Conservation (phyloP, 805 yeast genomes). For the Wickerhamiella parazyma region DNA sequence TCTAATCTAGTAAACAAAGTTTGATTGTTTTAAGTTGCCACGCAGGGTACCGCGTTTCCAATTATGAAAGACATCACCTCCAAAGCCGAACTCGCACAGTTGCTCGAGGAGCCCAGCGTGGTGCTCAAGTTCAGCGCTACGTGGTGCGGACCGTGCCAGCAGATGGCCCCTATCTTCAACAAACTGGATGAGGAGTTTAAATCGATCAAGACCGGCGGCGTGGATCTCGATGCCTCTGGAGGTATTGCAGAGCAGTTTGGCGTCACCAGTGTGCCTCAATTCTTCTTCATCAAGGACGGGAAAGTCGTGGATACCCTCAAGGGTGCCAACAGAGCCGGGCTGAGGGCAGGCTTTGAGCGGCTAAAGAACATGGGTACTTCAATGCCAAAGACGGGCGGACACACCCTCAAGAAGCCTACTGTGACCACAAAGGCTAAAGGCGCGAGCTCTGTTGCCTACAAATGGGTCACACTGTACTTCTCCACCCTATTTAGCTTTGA, state of each 20-base stretch:
- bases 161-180: slow-evolving; percentile 87
- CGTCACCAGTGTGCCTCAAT: slow-evolving; percentile 54
- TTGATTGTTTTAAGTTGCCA: too few relatives aligned
- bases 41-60: not conserved
- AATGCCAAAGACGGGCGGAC: slow-evolving; percentile 4
- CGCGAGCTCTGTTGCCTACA: not conserved
- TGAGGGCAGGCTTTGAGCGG: slow-evolving; percentile 11
- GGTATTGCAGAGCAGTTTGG: slow-evolving; percentile 51
- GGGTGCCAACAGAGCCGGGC: slow-evolving; percentile 20
- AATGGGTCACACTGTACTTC: slow-evolving; percentile 13
- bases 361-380: not conserved
- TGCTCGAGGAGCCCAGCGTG: slow-evolving; percentile 51
- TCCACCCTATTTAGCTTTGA: slow-evolving; percentile 17
- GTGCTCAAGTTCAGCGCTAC: slow-evolving; percentile 77
- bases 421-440: too few relatives aligned
- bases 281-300: slow-evolving; percentile 66
- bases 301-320: slow-evolving; percentile 40
- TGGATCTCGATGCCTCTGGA: slow-evolving; percentile 75
- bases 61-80: slow-evolving; percentile 1
- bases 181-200: slow-evolving; percentile 46
- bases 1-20: too few relatives aligned
- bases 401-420: not conserved
- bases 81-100: slow-evolving; percentile 3
- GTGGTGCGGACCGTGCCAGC: slow-evolving; percentile 98
- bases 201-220: slow-evolving; percentile 59